Percentiles rank a stretch among this genome's conserved stretches.
These are phyloP conservation scores for Coemansia furcata DNA, from an alignment of 192 early-diverging fungal species.

Conservation along the genomic window DNA sequence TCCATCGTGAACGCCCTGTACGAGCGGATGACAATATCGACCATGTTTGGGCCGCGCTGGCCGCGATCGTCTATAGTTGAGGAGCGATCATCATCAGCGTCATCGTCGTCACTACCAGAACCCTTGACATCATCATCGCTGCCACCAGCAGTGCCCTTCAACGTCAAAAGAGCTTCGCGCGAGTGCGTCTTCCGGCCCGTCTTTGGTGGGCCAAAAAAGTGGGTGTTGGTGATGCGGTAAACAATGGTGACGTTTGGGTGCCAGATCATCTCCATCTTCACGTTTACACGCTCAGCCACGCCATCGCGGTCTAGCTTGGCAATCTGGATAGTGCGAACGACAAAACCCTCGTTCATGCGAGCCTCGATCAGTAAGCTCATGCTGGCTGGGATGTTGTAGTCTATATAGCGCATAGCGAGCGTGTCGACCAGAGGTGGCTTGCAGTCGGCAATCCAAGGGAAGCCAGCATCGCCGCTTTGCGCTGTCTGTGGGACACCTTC, in stretches of 20 bases:
- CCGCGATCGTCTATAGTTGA: constrained; percentile 25
- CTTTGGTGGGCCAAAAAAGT: constrained; percentile 13
- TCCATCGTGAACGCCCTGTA: constrained; percentile 48
- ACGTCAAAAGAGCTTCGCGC: not conserved
- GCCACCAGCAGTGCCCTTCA: not conserved
- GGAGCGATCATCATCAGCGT: not conserved
- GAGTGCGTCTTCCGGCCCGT: not conserved
- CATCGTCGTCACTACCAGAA: not conserved
- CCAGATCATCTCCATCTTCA: constrained; percentile 69
- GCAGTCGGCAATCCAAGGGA: constrained; percentile 68
- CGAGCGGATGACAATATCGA: constrained; percentile 48
- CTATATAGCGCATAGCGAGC: constrained; percentile 59
- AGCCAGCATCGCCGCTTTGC: constrained; percentile 45
- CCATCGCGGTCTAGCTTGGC: constrained; percentile 43
- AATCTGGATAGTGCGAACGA: constrained; percentile 56
- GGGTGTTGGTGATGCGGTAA: constrained; percentile 62
- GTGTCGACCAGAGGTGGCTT: constrained; percentile 61
- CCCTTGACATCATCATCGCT: not conserved
- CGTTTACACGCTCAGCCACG: constrained; percentile 53
- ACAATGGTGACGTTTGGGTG: constrained; percentile 73
- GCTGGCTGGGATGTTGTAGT: constrained; percentile 62
- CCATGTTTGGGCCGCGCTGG: constrained; percentile 45
- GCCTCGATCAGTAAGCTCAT: constrained; percentile 61
- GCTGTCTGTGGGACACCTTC: constrained; percentile 15
- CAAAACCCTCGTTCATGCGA: constrained; percentile 71